A percentile compares a stretch with the other conserved stretches of the same genome.
Evolutionary conservation across 768 basidiomycete genomes (phyloP).

Genomic region (Paxillus involutus): DNA sequence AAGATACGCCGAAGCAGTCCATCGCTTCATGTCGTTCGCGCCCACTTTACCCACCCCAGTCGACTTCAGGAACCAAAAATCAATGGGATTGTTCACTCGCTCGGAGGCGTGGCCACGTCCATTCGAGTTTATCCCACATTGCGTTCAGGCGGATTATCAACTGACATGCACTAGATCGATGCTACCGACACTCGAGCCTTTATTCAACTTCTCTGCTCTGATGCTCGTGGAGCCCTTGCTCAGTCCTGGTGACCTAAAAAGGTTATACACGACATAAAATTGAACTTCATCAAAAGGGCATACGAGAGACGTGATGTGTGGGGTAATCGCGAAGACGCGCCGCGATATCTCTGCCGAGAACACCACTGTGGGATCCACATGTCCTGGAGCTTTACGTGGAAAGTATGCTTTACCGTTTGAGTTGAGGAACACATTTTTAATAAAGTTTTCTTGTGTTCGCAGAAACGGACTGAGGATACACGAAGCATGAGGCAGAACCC

Average conservation of each 20-base stretch:
- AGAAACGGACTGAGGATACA: constrained; percentile 49
- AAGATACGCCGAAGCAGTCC: constrained; percentile 58
- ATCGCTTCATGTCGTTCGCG: constrained; percentile 52
- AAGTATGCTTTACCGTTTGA: constrained; percentile 14
- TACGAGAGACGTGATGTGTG: no score
- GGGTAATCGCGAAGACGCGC: constrained; percentile 46
- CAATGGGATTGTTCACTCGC: constrained; percentile 66
- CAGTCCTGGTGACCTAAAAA: no score
- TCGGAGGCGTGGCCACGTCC: constrained; percentile 66
- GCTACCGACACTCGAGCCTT: constrained; percentile 47
- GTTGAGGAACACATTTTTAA: no score
- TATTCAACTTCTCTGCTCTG: no score
- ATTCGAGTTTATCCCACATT: constrained; percentile 14
- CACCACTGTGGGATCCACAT: constrained; percentile 51
- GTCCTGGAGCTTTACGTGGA: constrained; percentile 57
- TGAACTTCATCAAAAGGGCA: no score
- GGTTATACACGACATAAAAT: no score
- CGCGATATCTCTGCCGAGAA: constrained; percentile 33
- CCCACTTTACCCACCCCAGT: constrained; percentile 38
- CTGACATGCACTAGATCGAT: constrained; percentile 41
- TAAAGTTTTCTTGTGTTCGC: not conserved
- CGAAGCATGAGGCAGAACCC: constrained; percentile 24
- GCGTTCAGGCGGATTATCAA: not conserved
- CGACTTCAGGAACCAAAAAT: constrained; percentile 51
- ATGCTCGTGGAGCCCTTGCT: no score